A percentile compares a stretch with the other conserved stretches of the same genome.
These are phyloP conservation scores for Agaricus sinodeliciosus DNA, from an alignment of 768 basidiomycete genomes.

Conservation along the genomic window DNA sequence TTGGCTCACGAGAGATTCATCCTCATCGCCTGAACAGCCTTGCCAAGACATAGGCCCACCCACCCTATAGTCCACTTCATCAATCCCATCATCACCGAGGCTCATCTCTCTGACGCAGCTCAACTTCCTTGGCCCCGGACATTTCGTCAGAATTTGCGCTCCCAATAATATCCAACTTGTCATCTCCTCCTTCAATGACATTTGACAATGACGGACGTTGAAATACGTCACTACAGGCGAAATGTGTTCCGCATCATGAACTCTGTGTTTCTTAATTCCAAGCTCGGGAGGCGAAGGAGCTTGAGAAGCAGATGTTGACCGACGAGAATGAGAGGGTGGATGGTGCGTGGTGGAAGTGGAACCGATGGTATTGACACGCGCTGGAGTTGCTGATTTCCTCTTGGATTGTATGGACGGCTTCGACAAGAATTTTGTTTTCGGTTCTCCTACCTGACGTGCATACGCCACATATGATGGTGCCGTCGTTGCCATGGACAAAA, in stretches of 20 bases:
- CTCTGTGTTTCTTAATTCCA: not conserved
- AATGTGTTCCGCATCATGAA: not conserved
- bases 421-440: not conserved
- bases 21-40: not conserved
- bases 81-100: not conserved
- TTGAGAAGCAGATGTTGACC: not conserved
- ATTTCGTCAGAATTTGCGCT: not conserved
- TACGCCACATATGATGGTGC: not conserved
- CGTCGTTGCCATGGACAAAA: too few species aligned
- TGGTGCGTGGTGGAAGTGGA: not conserved
- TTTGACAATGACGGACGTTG: slow-evolving; percentile 1
- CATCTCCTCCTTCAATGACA: not conserved
- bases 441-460: not conserved
- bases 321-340: not conserved
- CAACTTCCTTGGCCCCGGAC: not conserved
- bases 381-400: not conserved
- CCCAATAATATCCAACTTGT: not conserved
- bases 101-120: not conserved
- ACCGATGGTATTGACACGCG: not conserved
- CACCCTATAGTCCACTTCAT: not conserved
- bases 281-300: not conserved
- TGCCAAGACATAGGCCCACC: not conserved
- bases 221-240: not conserved
- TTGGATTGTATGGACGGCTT: not conserved
- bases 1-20: not conserved